phyloP scores from a whole-genome alignment of 192 early-diverging fungal genomes.

The Kickxella alabastrina region DNA sequence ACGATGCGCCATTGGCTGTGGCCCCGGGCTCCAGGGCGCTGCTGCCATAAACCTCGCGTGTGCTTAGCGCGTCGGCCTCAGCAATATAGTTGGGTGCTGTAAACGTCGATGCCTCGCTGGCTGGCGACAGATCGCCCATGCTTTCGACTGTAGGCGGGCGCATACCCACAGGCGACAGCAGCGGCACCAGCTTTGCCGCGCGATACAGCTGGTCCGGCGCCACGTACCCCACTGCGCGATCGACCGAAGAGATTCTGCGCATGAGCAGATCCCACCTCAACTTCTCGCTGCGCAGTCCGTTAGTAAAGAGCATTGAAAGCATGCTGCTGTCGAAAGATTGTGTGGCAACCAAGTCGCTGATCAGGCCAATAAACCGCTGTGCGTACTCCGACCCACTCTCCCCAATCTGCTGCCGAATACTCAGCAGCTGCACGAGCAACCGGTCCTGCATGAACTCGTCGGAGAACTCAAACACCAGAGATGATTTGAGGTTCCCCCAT shows the following conservation, averaged over 20 bases:
- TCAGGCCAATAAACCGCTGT: slow-evolving; percentile 31
- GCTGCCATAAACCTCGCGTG: slow-evolving; percentile 2
- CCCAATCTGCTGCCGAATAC: slow-evolving; percentile 33
- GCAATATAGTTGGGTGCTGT: slow-evolving; percentile 8
- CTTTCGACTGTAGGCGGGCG: slow-evolving; percentile 12
- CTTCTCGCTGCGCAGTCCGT: slow-evolving; percentile 38
- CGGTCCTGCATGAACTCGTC: slow-evolving; percentile 25
- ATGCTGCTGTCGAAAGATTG: slow-evolving; percentile 37
- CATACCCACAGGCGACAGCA: slow-evolving; percentile 28
- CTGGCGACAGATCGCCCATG: slow-evolving; percentile 27
- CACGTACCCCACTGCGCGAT: slow-evolving; percentile 42
- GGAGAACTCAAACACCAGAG: slow-evolving; percentile 44
- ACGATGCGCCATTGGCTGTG: slow-evolving; percentile 44
- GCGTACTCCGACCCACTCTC: slow-evolving; percentile 45
- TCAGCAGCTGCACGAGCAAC: slow-evolving; percentile 31
- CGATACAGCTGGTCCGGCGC: slow-evolving; percentile 45
- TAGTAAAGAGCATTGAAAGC: slow-evolving; percentile 28
- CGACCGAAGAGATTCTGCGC: slow-evolving; percentile 31
- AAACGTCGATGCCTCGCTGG: slow-evolving; percentile 25
- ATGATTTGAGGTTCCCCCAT: slow-evolving; percentile 34
- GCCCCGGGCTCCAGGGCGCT: slow-evolving; percentile 15
- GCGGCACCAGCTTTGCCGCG: slow-evolving; percentile 35
- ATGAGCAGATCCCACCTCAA: slow-evolving; percentile 35
- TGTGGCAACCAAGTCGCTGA: slow-evolving; percentile 17
- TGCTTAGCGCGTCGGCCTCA: background rate